These are phyloP conservation scores for Striga asiatica DNA, from an alignment of 257 asterid genomes.

Conservation along the genomic window DNA sequence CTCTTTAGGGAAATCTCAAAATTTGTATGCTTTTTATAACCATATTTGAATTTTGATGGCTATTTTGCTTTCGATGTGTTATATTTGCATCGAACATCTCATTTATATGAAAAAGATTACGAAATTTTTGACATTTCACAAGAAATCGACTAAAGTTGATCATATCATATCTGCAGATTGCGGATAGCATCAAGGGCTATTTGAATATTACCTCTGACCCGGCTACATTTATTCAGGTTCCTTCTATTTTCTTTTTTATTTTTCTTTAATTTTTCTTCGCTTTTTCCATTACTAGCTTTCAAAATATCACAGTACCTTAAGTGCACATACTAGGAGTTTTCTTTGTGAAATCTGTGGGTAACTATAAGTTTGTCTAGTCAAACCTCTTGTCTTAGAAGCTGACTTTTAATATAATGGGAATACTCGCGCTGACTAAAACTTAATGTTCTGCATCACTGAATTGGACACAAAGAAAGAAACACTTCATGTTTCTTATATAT, in stretches of 20 bases:
- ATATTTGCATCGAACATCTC: too few species aligned
- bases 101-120: too few species aligned
- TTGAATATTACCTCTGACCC: slow-evolving; percentile 63
- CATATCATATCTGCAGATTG: slow-evolving; percentile 39
- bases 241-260: not conserved
- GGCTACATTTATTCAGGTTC: slow-evolving; percentile 73
- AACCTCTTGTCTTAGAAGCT: too few species aligned
- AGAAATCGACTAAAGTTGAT: slow-evolving; percentile 1
- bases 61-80: not conserved
- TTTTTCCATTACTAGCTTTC: not conserved
- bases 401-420: too few species aligned
- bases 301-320: too few species aligned
- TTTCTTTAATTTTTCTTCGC: not conserved
- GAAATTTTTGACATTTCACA: not conserved
- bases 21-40: not conserved
- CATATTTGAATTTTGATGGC: not conserved
- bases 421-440: too few species aligned
- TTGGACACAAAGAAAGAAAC: not conserved
- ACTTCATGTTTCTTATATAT: not conserved
- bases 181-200: slow-evolving; percentile 52
- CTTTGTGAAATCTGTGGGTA: too few species aligned
- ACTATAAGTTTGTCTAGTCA: too few species aligned
- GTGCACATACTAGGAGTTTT: too few species aligned
- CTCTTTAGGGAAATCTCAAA: too few species aligned
- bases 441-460: too few species aligned